Evolutionary conservation across 306 rosid genomes (phyloP), one percentile per base, ranked within the genome.

Genomic region (Cucurbita argyrosperma): DNA sequence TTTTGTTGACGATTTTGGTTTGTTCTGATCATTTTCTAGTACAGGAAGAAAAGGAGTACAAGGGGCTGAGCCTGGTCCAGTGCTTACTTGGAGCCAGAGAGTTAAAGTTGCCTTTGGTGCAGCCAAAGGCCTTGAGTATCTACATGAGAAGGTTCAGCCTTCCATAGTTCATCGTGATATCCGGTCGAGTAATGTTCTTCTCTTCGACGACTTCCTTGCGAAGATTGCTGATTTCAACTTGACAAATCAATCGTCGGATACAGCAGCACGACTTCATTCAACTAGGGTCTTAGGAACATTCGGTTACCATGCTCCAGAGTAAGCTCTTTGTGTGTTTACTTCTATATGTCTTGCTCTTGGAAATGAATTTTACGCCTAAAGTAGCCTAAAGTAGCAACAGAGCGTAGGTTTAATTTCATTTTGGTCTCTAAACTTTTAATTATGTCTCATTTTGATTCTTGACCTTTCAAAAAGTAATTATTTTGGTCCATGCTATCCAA

Each of bases 281-380:
- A 93, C 98, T 59, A 89, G 98, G 80, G 98, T 90, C 76, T 87
- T 94, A 83, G 99, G 99, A 83, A 94, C 99, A 35, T 94, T 94
- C 64, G 99, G 97, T 40, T 94, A 94, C 81, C 99, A 94, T 77
- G 97, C 99, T 78, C 99, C 99, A 54, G 99, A 94, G 99, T 94
- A 90, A 80, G 88, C 68, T 74, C 50, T 65, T 39, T 10, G 45
- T 14, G 18, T 66, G 38, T 70, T 19, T 62, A 16, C 42, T 70
- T 62, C 12, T 69, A 42, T 66, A 70, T 16, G 26, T 72, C 59
- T 76, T 74, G 7, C 52, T 50, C 47, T 1, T 75, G 21, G 42
- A 46, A 49, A 77, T 66, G 59, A 23, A 69, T 69, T 68, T 38
- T 13, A 7, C 6, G n/a, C 40, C 56, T 0, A 15, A 21, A 7